Evolutionary conservation across 2,329 filamentous ascomycete genomes (phyloP).

Genomic region (Fusarium verrucosum): DNA sequence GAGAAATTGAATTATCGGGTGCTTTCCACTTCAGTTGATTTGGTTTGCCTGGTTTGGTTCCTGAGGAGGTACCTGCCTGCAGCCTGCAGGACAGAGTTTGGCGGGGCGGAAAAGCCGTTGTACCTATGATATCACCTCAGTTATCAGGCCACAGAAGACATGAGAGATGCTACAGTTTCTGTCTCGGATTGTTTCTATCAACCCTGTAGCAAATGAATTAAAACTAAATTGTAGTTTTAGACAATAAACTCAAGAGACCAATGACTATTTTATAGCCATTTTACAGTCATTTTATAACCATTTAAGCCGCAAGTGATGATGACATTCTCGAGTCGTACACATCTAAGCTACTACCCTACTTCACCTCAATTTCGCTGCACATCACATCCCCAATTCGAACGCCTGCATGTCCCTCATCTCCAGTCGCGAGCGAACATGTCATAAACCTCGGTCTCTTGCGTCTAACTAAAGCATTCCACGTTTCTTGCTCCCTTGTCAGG

Average conservation of each 20-base stretch:
- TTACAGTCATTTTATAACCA: not conserved
- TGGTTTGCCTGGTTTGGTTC: slow-evolving; percentile 20
- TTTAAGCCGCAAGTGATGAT: not conserved
- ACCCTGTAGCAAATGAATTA: not conserved
- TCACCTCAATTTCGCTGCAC: slow-evolving; percentile 8
- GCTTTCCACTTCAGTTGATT: slow-evolving; percentile 2
- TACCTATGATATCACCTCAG: slow-evolving; percentile 19
- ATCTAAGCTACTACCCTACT: not conserved
- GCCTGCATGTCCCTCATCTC: slow-evolving; percentile 35
- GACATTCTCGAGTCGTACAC: not conserved
- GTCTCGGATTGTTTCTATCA: not conserved
- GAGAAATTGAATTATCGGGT: slow-evolving; percentile 8
- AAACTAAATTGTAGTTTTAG: too few relatives aligned
- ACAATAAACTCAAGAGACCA: not conserved
- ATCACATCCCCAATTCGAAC: slow-evolving; percentile 30
- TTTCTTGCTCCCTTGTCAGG: slow-evolving; percentile 26
- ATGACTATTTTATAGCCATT: not conserved
- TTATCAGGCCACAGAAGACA: slow-evolving; percentile 21
- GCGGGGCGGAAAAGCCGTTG: slow-evolving; percentile 19
- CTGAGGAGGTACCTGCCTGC: slow-evolving; percentile 19
- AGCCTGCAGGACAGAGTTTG: slow-evolving; percentile 8
- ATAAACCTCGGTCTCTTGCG: slow-evolving; percentile 28
- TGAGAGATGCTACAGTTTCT: not conserved
- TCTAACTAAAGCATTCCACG: slow-evolving; percentile 32
- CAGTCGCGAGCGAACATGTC: slow-evolving; percentile 47